Base-by-base conservation (phyloP, 441 rosid species). In the Arabidopsis hybrid region DNA sequence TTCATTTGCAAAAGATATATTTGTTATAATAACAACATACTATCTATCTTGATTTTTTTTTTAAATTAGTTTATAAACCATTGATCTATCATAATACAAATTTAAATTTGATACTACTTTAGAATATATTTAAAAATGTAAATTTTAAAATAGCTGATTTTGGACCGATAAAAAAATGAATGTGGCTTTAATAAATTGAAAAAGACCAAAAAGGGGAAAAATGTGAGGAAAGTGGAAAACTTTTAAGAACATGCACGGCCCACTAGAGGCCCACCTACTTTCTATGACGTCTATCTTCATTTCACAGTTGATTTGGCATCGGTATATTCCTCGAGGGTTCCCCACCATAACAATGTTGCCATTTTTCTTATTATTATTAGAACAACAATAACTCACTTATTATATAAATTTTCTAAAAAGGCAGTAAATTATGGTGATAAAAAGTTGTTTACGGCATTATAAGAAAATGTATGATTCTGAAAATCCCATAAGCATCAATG, bases 311-410 rank as follows among this genome's bases (percentile, higher is more conserved):
- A 76, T 39, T 16, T 50, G 76, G 72, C 56, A 40, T 31, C 18
- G 9, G 79, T 55, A 70, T 76, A 70, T 70, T 76, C 71, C 40
- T 57, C 17, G 55, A 67, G 17, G 16, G 63, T 67, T 60, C 32
- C 55, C 60, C 60, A 60, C 50, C 34, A 58, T 4, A 49, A 50
- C 62, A 6, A 69, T 35, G 36, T 52, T 61, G 63, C 29, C 60
- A 60, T 68, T 36, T 29, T 29, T 51, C 40, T 42, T 43, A n/a
- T 38, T 59, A 39, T 40, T 26, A 43, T 51, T 65, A 43, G 11
- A 40, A 52, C 38, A 21, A 35, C 18, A 55, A 36, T 10, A 65
- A 29, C 42, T 45, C 42, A 18, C 1, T n/a, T n/a, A n/a, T 55
- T 39, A 38, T 59, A 38, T 5, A 65, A 46, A 0, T 35, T 16